A percentile compares a stretch with the other conserved stretches of the same genome.
Evolutionary conservation across 441 rosid species (phyloP).

Genomic region (Mallotus repandus): DNA sequence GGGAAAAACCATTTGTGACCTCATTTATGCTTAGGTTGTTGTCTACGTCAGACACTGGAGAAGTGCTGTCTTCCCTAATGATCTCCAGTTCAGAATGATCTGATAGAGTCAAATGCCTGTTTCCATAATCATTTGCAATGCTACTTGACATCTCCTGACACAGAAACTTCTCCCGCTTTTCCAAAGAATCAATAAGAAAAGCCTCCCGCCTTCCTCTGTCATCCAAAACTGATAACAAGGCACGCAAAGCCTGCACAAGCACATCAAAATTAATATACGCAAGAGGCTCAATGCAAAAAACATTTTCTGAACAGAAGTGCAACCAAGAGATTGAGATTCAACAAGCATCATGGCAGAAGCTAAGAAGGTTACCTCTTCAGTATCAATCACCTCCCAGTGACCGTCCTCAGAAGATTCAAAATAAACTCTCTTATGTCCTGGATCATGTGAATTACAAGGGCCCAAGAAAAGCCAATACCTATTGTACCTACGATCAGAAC

Average conservation of each 20-base stretch:
- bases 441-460: conserved; percentile 76
- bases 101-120: conserved; percentile 27
- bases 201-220: conserved; percentile 90
- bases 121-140: conserved; percentile 26
- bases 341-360: conserved; percentile 13
- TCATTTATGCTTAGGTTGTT: conserved; percentile 49
- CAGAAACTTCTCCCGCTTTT: conserved; percentile 68
- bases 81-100: conserved; percentile 43
- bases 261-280: not conserved
- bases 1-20: conserved; percentile 38
- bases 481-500: conserved; percentile 95
- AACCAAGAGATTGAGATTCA: not conserved
- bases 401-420: conserved; percentile 99
- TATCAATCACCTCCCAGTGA: conserved; percentile 91
- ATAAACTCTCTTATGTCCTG: conserved; percentile 94
- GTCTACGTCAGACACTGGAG: conserved; percentile 94
- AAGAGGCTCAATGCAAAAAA: not conserved
- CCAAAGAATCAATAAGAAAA: conserved; percentile 77
- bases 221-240: conserved; percentile 76
- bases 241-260: conserved; percentile 68
- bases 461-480: conserved; percentile 99
- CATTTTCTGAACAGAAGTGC: not conserved
- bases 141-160: conserved; percentile 67
- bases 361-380: conserved; percentile 58
- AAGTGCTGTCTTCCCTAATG: conserved; percentile 70